Conservation (phyloP, 1,284 basidiomycete genomes). For the Peniophora sp. region DNA sequence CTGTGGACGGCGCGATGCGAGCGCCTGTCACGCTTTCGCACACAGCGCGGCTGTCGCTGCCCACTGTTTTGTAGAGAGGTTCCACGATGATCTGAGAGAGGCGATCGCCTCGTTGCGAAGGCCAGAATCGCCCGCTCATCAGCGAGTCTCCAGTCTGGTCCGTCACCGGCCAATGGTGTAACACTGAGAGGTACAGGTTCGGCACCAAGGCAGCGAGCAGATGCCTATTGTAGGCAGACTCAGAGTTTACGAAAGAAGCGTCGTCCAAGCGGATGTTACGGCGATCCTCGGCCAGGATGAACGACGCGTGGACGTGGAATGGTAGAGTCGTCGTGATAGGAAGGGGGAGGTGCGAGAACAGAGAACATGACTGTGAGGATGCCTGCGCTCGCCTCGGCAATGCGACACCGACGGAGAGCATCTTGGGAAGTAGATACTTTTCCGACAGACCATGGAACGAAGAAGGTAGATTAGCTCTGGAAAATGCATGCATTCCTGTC, state of each 20-base stretch:
- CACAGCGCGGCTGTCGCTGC: background rate
- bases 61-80: background rate
- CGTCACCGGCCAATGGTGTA: conserved; percentile 21
- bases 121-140: background rate
- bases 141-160: background rate
- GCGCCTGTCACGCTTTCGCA: background rate
- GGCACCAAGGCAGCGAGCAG: conserved; percentile 27
- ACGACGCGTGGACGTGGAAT: conserved; percentile 22
- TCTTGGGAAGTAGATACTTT: background rate
- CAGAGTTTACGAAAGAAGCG: conserved; percentile 14
- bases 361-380: conserved; percentile 2
- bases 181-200: conserved; percentile 25
- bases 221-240: conserved; percentile 34
- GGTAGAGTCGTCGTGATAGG: conserved; percentile 20
- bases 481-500: background rate
- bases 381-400: conserved; percentile 3
- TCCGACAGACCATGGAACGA: background rate
- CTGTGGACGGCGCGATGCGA: background rate
- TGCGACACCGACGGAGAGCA: conserved; percentile 6
- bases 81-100: background rate
- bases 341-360: conserved; percentile 22
- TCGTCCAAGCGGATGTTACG: conserved; percentile 26
- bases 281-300: conserved; percentile 23
- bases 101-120: background rate
- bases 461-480: background rate